A percentile compares a stretch with the other conserved stretches of the same genome.
These are phyloP conservation scores for Zopfochytrium polystomum DNA, from an alignment of 371 early-diverging fungal species.

Conservation along the genomic window DNA sequence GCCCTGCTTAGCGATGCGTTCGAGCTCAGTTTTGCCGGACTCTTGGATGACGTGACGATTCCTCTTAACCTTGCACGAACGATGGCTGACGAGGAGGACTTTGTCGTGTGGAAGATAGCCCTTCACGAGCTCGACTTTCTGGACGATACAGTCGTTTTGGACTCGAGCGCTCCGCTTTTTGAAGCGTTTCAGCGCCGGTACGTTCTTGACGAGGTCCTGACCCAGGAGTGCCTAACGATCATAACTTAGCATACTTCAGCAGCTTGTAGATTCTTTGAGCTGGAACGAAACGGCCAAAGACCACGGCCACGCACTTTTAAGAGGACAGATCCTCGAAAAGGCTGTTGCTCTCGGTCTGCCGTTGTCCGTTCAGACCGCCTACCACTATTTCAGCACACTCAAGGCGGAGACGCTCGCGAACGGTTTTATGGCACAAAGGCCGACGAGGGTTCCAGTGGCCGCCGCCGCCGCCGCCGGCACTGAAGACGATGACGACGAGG, in stretches of 20 bases:
- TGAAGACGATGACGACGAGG: too few species aligned
- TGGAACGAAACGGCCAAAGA: conserved; percentile 30
- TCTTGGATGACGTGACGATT: conserved; percentile 15
- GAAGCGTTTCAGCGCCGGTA: conserved; percentile 10
- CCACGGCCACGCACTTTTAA: conserved; percentile 28
- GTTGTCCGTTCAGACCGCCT: conserved; percentile 20
- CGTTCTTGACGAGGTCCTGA: not conserved
- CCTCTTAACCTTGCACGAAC: conserved; percentile 13
- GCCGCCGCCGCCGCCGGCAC: not conserved
- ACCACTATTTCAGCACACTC: conserved; percentile 23
- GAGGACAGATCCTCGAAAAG: conserved; percentile 21
- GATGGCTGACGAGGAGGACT: conserved; percentile 21
- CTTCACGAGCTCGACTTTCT: conserved; percentile 20
- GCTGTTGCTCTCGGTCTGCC: conserved; percentile 24
- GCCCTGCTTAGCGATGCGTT: conserved; percentile 24
- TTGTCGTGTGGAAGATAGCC: conserved; percentile 32
- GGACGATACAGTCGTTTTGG: conserved; percentile 12
- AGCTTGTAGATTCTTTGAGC: conserved; percentile 19
- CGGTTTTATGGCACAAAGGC: not conserved
- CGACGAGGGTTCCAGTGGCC: not conserved
- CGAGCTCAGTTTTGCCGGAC: conserved; percentile 27
- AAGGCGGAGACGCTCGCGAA: not conserved
- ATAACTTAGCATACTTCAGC: conserved; percentile 19
- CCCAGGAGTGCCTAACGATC: not conserved
- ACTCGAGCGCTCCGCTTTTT: conserved; percentile 20